Evolutionary conservation across 2,329 filamentous ascomycete species (phyloP).

Genomic region (Phialophora macrospora): DNA sequence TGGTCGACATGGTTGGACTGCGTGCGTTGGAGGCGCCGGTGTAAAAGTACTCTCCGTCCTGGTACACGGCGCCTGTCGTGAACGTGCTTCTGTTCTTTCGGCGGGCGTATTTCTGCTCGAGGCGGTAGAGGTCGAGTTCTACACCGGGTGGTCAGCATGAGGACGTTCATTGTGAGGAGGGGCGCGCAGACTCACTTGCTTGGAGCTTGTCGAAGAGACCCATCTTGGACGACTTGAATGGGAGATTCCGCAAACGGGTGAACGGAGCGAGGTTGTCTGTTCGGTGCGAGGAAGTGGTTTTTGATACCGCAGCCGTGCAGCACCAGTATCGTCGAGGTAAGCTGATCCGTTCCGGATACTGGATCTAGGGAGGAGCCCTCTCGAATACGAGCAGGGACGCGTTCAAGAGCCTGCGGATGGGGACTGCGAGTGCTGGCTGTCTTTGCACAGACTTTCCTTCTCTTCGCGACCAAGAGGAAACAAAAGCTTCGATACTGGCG

Average conservation of each 20-base stretch:
- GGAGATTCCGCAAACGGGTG: background rate
- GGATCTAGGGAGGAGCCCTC: background rate
- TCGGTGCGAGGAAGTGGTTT: background rate
- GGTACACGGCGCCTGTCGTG: conserved; percentile 85
- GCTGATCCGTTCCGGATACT: conserved; percentile 8
- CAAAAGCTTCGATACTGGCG: background rate
- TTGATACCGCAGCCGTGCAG: background rate
- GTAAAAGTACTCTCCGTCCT: conserved; percentile 95
- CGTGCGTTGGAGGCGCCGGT: conserved; percentile 42
- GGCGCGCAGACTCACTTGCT: conserved; percentile 49
- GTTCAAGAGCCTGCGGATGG: background rate
- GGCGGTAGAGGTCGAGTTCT: conserved; percentile 85
- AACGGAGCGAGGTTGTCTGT: background rate
- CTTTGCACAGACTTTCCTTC: background rate
- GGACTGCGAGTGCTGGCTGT: background rate
- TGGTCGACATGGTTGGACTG: conserved; percentile 31
- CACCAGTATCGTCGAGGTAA: conserved; percentile 3
- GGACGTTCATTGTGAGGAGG: background rate
- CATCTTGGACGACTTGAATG: conserved; percentile 45
- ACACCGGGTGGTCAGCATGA: conserved; percentile 40
- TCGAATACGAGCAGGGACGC: background rate
- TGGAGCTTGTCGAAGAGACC: conserved; percentile 58
- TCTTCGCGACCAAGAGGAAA: background rate
- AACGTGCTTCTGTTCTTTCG: conserved; percentile 89
- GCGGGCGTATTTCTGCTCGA: conserved; percentile 93